Evolutionary conservation across 208 protist genomes (phyloP), one percentile per base, ranked within the genome.

Genomic region (Kentomonas sorsogonicus): DNA sequence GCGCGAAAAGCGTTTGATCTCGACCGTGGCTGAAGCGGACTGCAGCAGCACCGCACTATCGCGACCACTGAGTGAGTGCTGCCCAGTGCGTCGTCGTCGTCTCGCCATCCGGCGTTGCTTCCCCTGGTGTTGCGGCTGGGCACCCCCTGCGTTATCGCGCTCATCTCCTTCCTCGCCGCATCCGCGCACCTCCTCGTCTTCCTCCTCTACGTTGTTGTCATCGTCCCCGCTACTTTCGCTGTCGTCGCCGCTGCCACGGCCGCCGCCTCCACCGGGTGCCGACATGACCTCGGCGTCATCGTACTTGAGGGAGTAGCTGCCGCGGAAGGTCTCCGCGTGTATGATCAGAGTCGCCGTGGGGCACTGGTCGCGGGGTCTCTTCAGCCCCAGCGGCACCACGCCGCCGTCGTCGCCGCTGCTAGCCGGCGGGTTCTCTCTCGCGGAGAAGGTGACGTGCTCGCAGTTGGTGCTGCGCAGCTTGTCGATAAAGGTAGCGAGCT

Each of bases 401-500:
- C 29, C 40, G 26, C 48, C 40, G n/a, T n/a, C 46, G 10, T 38
- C 58, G 13, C 46, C 29, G 20, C 41, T 13, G 7, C 3, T 16
- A 1, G 47, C 23, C 18, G 38, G 3, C 7, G 11, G 0, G 27
- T 66, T 60, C 18, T 4, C 34, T 33, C 69, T 34, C 18, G 62
- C 62, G 1, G 51, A 73, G 34, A 94, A 86, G 16, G 77, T 83
- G 1, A 91, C 69, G 44, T 41, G 62, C 4, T 83, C 71, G 50
- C 83, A 88, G n/a, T 72, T 66, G 1, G 83, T 81, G 22, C 53
- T 75, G 22, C 76, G 77, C 18, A 90, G 56, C 58, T 84, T 78
- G 27, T 94, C 83, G 0, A 94, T 72, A 47, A 94, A 94, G 9
- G 61, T 63, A 30, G 79, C 62, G 3, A 94, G 77, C 59, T 94